A percentile compares a stretch with the other conserved stretches of the same genome.
Conservation (phyloP, 768 basidiomycete genomes). For the Trametes cubensis region DNA sequence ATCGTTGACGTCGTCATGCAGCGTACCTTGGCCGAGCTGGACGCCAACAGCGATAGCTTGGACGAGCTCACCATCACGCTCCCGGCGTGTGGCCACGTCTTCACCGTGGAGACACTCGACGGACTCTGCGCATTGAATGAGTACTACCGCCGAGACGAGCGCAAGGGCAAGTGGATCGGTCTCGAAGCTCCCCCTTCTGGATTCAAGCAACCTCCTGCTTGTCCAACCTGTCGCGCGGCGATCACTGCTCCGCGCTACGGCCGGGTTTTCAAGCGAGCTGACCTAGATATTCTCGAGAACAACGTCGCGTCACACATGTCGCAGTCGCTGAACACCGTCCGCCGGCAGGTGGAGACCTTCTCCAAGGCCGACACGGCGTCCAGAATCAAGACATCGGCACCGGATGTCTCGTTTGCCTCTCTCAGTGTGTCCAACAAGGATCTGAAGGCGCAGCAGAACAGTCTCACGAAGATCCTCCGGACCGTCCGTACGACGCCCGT, state of each 20-base stretch:
- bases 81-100: constrained; percentile 61
- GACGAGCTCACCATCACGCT: constrained; percentile 64
- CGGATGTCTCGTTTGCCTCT: not conserved
- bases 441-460: constrained; percentile 15
- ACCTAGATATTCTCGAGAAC: constrained; percentile 65
- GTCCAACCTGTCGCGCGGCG: constrained; percentile 62
- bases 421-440: constrained; percentile 2
- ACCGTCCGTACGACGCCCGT: constrained; percentile 29
- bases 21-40: constrained; percentile 52
- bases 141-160: constrained; percentile 47
- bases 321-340: constrained; percentile 40
- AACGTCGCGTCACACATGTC: constrained; percentile 61
- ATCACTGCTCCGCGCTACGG: constrained; percentile 65
- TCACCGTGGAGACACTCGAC: constrained; percentile 74
- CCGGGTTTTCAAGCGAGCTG: constrained; percentile 60
- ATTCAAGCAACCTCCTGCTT: constrained; percentile 50
- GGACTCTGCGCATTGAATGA: constrained; percentile 54
- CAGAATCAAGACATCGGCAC: constrained; percentile 10
- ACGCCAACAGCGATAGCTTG: constrained; percentile 40
- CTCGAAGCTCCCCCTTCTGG: constrained; percentile 45
- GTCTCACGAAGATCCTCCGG: constrained; percentile 24
- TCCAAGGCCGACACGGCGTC: constrained; percentile 23
- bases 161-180: constrained; percentile 46
- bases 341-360: constrained; percentile 35
- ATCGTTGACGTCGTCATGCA: constrained; percentile 68